These are phyloP conservation scores for Leucocoprinus birnbaumii DNA, from an alignment of 768 basidiomycete genomes.

Conservation along the genomic window DNA sequence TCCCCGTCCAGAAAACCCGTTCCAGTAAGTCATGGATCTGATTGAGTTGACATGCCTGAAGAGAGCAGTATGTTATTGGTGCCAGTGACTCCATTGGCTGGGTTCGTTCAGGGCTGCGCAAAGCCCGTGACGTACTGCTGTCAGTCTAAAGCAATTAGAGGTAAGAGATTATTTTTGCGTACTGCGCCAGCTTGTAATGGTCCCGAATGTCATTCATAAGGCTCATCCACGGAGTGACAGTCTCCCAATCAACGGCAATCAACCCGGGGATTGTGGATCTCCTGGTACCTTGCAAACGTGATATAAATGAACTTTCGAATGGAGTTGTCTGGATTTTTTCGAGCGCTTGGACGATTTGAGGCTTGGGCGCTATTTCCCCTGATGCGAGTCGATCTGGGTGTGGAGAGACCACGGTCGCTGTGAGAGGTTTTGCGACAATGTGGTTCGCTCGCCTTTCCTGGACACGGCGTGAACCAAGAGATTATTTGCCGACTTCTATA, in stretches of 20 bases:
- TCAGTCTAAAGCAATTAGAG: neutral
- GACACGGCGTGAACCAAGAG: neutral
- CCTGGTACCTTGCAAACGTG: conserved; percentile 52
- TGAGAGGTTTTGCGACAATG: conserved; percentile 17
- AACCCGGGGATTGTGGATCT: conserved; percentile 28
- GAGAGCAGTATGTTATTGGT: conserved; percentile 62
- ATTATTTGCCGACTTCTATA: neutral
- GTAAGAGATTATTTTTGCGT: conserved; percentile 20
- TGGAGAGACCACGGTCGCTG: conserved; percentile 13
- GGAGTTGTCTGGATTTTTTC: conserved; percentile 57
- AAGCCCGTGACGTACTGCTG: neutral
- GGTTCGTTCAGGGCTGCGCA: conserved; percentile 53
- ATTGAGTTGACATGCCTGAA: conserved; percentile 55
- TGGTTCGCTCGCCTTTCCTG: conserved; percentile 30
- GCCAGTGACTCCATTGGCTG: conserved; percentile 35
- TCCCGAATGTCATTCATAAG: conserved; percentile 71
- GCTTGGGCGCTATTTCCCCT: neutral
- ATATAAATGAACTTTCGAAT: conserved; percentile 63
- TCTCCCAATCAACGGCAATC: conserved; percentile 73
- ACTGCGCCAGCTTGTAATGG: conserved; percentile 66
- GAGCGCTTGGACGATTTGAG: conserved; percentile 46
- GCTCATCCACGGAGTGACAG: conserved; percentile 66
- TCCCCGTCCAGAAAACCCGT: conserved; percentile 73
- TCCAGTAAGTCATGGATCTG: conserved; percentile 73
- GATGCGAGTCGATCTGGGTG: neutral